These are phyloP conservation scores for Auricularia sp. DNA, from an alignment of 768 basidiomycete genomes.

Conservation along the genomic window DNA sequence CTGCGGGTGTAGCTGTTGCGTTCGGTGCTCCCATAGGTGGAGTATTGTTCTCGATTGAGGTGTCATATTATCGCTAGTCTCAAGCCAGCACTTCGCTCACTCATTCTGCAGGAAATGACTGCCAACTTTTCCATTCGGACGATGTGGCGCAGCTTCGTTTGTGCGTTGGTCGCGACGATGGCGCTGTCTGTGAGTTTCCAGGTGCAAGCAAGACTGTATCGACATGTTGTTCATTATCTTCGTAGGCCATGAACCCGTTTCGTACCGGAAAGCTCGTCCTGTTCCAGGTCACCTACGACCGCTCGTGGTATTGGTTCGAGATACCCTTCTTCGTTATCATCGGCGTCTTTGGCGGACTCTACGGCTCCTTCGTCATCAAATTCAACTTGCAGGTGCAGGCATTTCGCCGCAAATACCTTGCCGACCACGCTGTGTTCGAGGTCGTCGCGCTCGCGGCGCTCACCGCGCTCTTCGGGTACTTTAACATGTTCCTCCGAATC, in stretches of 20 bases:
- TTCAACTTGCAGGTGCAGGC: conserved; percentile 93
- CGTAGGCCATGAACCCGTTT: conserved; percentile 94
- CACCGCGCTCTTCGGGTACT: conserved; percentile 88
- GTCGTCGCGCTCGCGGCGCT: conserved; percentile 78
- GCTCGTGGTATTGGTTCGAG: conserved; percentile 99
- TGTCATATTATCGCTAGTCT: conserved; percentile 18
- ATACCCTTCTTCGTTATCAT: conserved; percentile 93
- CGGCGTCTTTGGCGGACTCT: conserved; percentile 93
- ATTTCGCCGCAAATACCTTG: conserved; percentile 85
- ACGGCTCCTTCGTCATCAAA: conserved; percentile 94
- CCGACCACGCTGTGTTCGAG: conserved; percentile 75
- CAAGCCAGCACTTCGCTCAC: background rate
- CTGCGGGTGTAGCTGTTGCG: conserved; percentile 95
- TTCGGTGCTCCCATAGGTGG: conserved; percentile 98
- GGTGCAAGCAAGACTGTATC: conserved; percentile 1
- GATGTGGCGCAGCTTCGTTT: conserved; percentile 98
- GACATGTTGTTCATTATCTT: background rate
- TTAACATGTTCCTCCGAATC: conserved; percentile 87
- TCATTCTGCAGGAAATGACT: conserved; percentile 78
- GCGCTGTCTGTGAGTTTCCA: conserved; percentile 70
- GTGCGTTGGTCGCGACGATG: conserved; percentile 92
- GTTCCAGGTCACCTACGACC: conserved; percentile 94
- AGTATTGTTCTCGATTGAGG: conserved; percentile 95
- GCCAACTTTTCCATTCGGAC: conserved; percentile 94
- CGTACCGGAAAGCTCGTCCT: conserved; percentile 94